Percentiles rank a stretch among this genome's conserved stretches.
phyloP scores from a whole-genome alignment of 345 rosid genomes.

The Citrus unshiu region DNA sequence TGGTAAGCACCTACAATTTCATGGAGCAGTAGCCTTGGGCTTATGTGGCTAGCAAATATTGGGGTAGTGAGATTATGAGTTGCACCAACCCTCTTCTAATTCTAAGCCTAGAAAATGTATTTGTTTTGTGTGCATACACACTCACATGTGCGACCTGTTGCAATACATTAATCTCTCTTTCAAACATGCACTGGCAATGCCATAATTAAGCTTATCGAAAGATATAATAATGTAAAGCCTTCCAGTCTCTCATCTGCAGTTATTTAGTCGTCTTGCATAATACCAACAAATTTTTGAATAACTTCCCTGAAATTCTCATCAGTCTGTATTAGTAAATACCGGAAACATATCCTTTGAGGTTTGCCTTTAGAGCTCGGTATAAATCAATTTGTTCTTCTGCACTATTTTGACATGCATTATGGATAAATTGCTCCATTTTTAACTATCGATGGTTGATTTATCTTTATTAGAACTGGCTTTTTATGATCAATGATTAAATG shows the following conservation, averaged over 20 bases:
- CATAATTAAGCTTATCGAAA: background rate
- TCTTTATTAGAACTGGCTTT: background rate
- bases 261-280: background rate
- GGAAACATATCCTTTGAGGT: too few species aligned
- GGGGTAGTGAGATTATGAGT: too few species aligned
- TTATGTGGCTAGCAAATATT: background rate
- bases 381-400: background rate
- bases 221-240: background rate
- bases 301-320: background rate
- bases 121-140: background rate
- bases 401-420: background rate
- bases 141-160: background rate
- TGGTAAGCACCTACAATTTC: background rate
- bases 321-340: too few species aligned
- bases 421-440: background rate
- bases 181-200: background rate
- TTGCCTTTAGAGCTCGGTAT: too few species aligned
- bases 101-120: background rate
- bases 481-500: background rate
- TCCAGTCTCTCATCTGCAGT: background rate
- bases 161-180: background rate
- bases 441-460: background rate
- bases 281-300: too few species aligned
- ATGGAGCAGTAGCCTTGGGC: background rate
- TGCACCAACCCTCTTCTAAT: background rate